Percentiles rank a stretch among this genome's conserved stretches.
These are phyloP conservation scores for Arctostaphylos glauca DNA, from an alignment of 148 eudicot genomes.

Conservation along the genomic window DNA sequence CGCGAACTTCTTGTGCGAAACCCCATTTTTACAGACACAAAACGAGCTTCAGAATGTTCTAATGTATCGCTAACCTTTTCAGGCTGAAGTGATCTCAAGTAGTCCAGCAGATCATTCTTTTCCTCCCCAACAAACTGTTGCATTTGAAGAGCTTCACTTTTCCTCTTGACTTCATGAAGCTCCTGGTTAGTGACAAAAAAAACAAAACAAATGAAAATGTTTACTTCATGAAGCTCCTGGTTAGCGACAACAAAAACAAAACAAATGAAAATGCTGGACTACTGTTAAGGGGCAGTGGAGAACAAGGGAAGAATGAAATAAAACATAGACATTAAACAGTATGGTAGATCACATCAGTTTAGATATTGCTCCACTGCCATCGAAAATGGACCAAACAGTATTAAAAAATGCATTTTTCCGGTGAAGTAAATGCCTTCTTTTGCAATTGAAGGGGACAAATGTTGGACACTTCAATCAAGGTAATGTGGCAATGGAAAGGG, in stretches of 20 bases:
- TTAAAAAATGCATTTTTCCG: neutral
- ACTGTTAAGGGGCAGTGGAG: neutral
- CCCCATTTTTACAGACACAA: neutral
- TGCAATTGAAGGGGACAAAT: neutral
- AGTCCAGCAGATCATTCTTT: conserved; percentile 91
- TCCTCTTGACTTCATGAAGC: conserved; percentile 81
- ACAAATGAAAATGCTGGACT: neutral
- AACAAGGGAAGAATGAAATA: neutral
- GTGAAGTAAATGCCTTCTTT: neutral
- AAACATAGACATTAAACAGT: neutral
- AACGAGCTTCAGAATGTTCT: neutral
- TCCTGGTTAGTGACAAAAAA: conserved; percentile 41
- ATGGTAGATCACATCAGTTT: neutral
- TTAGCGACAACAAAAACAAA: neutral
- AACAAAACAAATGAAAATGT: conserved; percentile 6
- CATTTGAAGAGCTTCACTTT: conserved; percentile 94
- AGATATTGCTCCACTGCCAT: neutral
- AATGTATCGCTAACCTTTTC: conserved; percentile 58
- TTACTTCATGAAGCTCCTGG: no score
- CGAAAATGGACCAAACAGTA: neutral
- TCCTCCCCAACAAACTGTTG: conserved; percentile 99
- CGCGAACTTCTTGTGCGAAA: neutral
- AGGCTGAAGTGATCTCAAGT: conserved; percentile 83
- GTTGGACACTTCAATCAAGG: neutral
- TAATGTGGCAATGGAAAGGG: neutral